These are phyloP conservation scores for Bjerkandera adusta DNA, from an alignment of 1,284 basidiomycete genomes.

Conservation along the genomic window DNA sequence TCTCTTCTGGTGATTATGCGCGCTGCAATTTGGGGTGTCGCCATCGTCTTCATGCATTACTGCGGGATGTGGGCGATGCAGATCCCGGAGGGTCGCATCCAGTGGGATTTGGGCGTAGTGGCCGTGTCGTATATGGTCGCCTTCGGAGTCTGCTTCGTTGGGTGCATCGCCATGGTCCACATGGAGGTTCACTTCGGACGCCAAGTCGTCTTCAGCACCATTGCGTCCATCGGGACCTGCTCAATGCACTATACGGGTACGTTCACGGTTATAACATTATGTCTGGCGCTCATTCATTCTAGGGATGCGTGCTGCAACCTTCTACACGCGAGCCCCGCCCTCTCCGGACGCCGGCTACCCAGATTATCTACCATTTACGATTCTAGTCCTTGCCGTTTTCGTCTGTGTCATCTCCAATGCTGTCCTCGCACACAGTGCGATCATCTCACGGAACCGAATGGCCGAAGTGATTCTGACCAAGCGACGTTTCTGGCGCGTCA, in stretches of 20 bases:
- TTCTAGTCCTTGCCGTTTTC: conserved; percentile 25
- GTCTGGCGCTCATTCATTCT: neutral
- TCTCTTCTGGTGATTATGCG: conserved; percentile 21
- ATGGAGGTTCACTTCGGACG: conserved; percentile 31
- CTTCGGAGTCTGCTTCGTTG: conserved; percentile 26
- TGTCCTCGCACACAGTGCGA: conserved; percentile 27
- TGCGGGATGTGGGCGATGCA: conserved; percentile 33
- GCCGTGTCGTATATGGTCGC: conserved; percentile 28
- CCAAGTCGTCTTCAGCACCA: conserved; percentile 29
- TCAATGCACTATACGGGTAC: conserved; percentile 33
- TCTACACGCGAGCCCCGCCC: conserved; percentile 24
- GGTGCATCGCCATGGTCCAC: conserved; percentile 28
- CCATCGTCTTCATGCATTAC: conserved; percentile 32
- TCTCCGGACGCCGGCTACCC: conserved; percentile 25
- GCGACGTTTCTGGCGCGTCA: conserved; percentile 29
- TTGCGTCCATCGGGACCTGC: conserved; percentile 25
- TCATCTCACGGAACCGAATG: conserved; percentile 30
- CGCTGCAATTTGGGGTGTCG: conserved; percentile 27
- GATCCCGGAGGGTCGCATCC: conserved; percentile 26
- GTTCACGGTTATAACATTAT: neutral
- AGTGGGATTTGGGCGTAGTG: conserved; percentile 24
- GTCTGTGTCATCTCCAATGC: conserved; percentile 31
- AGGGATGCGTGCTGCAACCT: conserved; percentile 32
- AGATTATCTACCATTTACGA: conserved; percentile 25
- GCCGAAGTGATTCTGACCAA: conserved; percentile 31